phyloP scores from a whole-genome alignment of 1,139 yeast species.

The Candida tropicalis region DNA sequence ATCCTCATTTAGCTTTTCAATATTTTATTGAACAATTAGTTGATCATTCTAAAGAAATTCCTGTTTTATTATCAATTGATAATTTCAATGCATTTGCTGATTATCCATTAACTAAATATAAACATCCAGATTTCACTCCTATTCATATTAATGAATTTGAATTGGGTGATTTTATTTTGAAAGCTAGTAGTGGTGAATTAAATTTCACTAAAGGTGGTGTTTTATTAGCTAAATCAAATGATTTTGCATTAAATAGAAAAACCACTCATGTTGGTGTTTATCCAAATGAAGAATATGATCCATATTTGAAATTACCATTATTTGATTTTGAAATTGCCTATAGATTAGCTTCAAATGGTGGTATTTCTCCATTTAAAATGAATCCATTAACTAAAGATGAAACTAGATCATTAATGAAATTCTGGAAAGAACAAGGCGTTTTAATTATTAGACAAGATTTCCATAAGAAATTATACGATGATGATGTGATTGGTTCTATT shows the following conservation, averaged over 20 bases:
- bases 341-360: constrained; percentile 46
- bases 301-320: constrained; percentile 52
- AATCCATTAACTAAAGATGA: constrained; percentile 57
- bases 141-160: constrained; percentile 69
- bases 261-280: constrained; percentile 69
- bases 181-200: constrained; percentile 57
- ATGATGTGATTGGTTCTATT: neutral
- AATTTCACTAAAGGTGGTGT: constrained; percentile 64
- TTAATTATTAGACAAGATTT: constrained; percentile 45
- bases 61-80: constrained; percentile 75
- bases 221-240: constrained; percentile 58
- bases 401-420: constrained; percentile 53
- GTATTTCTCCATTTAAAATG: constrained; percentile 51
- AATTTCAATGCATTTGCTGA: constrained; percentile 69
- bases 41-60: constrained; percentile 45
- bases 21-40: constrained; percentile 58
- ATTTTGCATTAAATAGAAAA: constrained; percentile 21
- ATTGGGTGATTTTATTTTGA: constrained; percentile 61
- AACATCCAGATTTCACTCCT: constrained; percentile 56
- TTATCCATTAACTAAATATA: constrained; percentile 60
- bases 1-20: constrained; percentile 45
- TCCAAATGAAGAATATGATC: constrained; percentile 49
- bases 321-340: constrained; percentile 61
- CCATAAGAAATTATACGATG: constrained; percentile 33
- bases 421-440: constrained; percentile 58